phyloP scores from a whole-genome alignment of 805 yeast species.

The Scheffersomyces coipomensis region DNA sequence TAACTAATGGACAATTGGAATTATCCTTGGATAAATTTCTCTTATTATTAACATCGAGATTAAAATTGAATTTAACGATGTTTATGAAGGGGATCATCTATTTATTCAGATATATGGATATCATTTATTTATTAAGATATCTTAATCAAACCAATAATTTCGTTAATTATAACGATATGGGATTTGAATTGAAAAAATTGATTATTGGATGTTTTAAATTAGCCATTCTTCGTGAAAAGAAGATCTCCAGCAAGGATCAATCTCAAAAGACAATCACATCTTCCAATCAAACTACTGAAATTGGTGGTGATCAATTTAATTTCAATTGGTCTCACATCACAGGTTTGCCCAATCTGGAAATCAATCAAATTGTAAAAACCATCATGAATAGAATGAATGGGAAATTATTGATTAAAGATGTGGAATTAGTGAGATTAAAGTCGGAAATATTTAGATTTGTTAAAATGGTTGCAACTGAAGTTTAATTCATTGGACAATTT shows the following conservation, averaged over 20 bases:
- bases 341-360: constrained; percentile 34
- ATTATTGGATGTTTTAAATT: constrained; percentile 42
- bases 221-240: constrained; percentile 31
- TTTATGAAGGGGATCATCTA: constrained; percentile 43
- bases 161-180: constrained; percentile 44
- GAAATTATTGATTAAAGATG: constrained; percentile 34
- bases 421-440: constrained; percentile 36
- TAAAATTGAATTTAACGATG: constrained; percentile 30
- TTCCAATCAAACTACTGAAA: too few relatives aligned
- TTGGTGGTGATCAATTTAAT: constrained; percentile 4
- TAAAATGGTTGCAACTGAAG: constrained; percentile 29
- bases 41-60: constrained; percentile 35
- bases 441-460: constrained; percentile 41
- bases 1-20: constrained; percentile 13
- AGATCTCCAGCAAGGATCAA: constrained; percentile 4
- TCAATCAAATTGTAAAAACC: constrained; percentile 32
- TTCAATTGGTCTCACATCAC: constrained; percentile 35
- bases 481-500: too few relatives aligned
- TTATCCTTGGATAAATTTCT: constrained; percentile 40
- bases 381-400: constrained; percentile 40
- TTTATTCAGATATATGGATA: constrained; percentile 46
- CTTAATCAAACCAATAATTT: constrained; percentile 45
- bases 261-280: too few relatives aligned
- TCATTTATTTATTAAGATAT: constrained; percentile 42
- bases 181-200: constrained; percentile 38